A percentile compares a stretch with the other conserved stretches of the same genome.
phyloP scores from a whole-genome alignment of 306 rosid genomes.

The Luffa aegyptiaca region DNA sequence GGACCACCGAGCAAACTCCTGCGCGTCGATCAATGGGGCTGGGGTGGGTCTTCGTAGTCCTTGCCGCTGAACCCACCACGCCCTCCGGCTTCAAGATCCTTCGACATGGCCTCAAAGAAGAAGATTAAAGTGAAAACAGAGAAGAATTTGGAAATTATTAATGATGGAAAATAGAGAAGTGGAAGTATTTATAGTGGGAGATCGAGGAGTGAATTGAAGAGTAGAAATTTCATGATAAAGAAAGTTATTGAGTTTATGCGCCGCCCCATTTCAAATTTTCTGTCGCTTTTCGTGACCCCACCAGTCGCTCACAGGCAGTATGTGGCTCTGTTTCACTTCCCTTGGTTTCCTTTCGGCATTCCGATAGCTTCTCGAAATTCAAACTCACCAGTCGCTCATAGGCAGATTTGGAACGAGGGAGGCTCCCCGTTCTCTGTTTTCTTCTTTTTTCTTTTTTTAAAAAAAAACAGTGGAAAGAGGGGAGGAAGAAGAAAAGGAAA shows the following conservation, averaged over 20 bases:
- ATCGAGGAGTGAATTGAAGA: not conserved
- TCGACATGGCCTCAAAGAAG: conserved; percentile 11
- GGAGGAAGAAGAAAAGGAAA: too few species aligned
- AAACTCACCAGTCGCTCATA: too few species aligned
- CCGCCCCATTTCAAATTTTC: not conserved
- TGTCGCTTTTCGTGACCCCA: not conserved
- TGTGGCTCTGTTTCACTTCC: not conserved
- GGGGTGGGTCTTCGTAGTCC: conserved; percentile 11
- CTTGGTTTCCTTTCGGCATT: too few species aligned
- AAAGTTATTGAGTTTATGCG: not conserved
- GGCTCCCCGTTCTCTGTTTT: too few species aligned
- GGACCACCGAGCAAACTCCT: conserved; percentile 15
- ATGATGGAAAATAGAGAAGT: not conserved
- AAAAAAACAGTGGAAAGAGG: too few species aligned
- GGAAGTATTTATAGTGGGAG: not conserved
- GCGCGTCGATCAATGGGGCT: conserved; percentile 13
- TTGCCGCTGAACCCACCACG: not conserved
- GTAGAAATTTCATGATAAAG: not conserved
- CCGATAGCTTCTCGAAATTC: too few species aligned
- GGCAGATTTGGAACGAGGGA: too few species aligned
- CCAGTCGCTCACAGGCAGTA: not conserved
- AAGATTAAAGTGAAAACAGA: not conserved
- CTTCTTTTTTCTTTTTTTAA: too few species aligned
- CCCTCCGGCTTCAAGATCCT: conserved; percentile 12
- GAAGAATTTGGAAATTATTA: not conserved